phyloP scores from a whole-genome alignment of 2,329 filamentous ascomycete genomes.

The Ceratocystis cacaofunesta region DNA sequence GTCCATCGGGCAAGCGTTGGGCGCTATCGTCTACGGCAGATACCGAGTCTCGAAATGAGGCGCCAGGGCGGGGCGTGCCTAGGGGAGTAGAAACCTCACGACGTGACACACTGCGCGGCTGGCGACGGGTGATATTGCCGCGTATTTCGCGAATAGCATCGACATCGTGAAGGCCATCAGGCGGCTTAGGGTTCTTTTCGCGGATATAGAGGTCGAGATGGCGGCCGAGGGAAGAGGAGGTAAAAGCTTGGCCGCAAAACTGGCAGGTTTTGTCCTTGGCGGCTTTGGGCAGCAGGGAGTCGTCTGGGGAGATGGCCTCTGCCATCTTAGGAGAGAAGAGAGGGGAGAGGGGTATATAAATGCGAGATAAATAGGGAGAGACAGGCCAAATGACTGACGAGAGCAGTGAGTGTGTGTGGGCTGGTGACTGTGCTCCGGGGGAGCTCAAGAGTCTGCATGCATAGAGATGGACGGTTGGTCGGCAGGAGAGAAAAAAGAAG shows the following conservation, averaged over 20 bases:
- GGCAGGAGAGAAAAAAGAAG: conserved; percentile 16
- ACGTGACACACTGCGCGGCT: conserved; percentile 44
- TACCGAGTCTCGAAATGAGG: conserved; percentile 20
- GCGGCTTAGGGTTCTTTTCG: conserved; percentile 74
- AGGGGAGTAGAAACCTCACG: conserved; percentile 44
- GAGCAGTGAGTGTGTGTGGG: background rate
- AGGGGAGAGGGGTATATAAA: conserved; percentile 4
- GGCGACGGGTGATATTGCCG: conserved; percentile 71
- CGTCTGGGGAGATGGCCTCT: conserved; percentile 23
- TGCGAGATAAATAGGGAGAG: background rate
- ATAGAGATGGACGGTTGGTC: conserved; percentile 12
- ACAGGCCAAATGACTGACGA: background rate
- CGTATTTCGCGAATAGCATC: conserved; percentile 75
- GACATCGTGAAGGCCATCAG: conserved; percentile 80
- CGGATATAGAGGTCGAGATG: conserved; percentile 92
- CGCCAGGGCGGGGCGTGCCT: conserved; percentile 32
- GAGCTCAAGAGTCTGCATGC: conserved; percentile 14
- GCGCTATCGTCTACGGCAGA: conserved; percentile 26
- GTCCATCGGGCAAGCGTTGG: conserved; percentile 19
- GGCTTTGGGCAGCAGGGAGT: conserved; percentile 24
- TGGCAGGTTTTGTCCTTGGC: conserved; percentile 77
- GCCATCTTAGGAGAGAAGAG: conserved; percentile 22
- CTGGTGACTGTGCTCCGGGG: conserved; percentile 11
- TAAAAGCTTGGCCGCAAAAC: conserved; percentile 80
- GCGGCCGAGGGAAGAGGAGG: conserved; percentile 80